Base-by-base conservation (phyloP, 371 early-diverging fungal genomes). In the Apophysomyces ossiformis region DNA sequence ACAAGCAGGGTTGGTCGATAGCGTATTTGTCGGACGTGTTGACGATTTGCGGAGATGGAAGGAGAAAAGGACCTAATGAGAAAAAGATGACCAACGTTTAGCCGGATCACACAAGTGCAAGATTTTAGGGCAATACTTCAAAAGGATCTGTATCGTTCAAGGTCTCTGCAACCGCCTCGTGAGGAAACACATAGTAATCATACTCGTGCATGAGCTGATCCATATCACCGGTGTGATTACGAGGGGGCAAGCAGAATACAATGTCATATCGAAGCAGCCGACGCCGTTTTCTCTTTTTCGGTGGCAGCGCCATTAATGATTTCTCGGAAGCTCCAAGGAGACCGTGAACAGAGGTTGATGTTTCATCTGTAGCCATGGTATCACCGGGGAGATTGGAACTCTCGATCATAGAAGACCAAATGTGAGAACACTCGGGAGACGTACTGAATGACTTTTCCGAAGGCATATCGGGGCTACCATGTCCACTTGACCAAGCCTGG, bases 161-260 rank as follows among this genome's bases (percentile, higher is more conserved):
- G 26, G 74, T 70, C 60, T 83, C 83, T 8, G 76, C 69, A 7
- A 85, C 71, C 1, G 84, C 80, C 62, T 86, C 79, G 26, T 72
- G 75, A 61, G 85, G 81, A 44, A 85, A 81, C 37, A 72, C 35
- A 64, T 72, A 78, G 54, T 74, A 77, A 9, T 50, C 54, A 21
- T 18, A 21, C 21, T 50, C 54, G 21, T 50, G n/a, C 21, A 21
- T 26, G 21, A 50, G 54, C 21, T 50, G 54, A 50, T 50, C 54
- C 21, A 41, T 5, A 13, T 41, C 41, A 13, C 41, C 41, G 13
- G 54, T 50, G 21, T n/a, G 21, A 18, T 12, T 38, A 45, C 47
- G 62, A 16, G 38, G 36, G 21, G 60, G 63, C 8, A 75, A 58
- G 32, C 67, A 69, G 60, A 78, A 77, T 13, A 77, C 68, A 9